Percentiles rank a stretch among this genome's conserved stretches.
phyloP scores from a whole-genome alignment of 352 stramenopile species.

The Plasmopara halstedii region DNA sequence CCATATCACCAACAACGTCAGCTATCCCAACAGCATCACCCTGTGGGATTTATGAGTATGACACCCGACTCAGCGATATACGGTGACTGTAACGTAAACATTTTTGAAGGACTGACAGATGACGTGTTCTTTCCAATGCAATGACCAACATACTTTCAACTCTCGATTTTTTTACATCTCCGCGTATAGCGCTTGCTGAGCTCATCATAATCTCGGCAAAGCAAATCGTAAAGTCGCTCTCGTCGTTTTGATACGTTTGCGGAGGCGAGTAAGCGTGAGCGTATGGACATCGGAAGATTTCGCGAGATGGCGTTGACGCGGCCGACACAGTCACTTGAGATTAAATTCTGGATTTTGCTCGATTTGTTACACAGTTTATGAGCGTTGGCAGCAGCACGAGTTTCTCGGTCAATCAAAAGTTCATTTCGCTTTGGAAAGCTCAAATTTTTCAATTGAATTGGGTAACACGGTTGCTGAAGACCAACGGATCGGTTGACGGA shows the following conservation, averaged over 20 bases:
- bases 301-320: conserved; percentile 37
- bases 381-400: conserved; percentile 21
- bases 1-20: conserved; percentile 19
- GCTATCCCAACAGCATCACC: conserved; percentile 12
- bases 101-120: conserved; percentile 71
- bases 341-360: conserved; percentile 64
- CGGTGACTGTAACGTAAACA: conserved; percentile 46
- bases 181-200: conserved; percentile 23
- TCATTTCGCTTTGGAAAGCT: conserved; percentile 22
- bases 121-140: conserved; percentile 72
- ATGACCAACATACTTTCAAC: conserved; percentile 22
- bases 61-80: conserved; percentile 28
- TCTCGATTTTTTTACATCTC: conserved; percentile 19
- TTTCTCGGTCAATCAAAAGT: conserved; percentile 46
- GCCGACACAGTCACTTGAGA: conserved; percentile 46
- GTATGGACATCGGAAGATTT: conserved; percentile 47
- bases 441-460: conserved; percentile 8
- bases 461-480: conserved; percentile 5
- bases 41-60: conserved; percentile 10
- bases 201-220: conserved; percentile 39
- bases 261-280: conserved; percentile 37
- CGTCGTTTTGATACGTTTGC: conserved; percentile 33
- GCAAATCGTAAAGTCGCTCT: conserved; percentile 44
- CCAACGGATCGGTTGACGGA: background rate
- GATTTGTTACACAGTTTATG: conserved; percentile 34